These are phyloP conservation scores for Avena sativa DNA, from an alignment of 176 grass and related monocot species.

Conservation along the genomic window DNA sequence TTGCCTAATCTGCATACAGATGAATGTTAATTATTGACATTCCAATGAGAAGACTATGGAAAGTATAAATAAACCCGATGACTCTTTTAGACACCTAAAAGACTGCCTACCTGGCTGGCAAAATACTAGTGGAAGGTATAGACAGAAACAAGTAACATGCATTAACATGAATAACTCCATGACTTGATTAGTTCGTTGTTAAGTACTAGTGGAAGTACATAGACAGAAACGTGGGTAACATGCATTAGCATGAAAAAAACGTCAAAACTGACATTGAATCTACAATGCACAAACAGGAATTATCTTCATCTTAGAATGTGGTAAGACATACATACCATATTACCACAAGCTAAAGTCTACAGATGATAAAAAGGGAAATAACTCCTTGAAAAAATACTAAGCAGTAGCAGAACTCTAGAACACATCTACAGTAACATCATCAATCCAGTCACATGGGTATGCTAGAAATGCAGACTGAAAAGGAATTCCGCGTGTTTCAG, in stretches of 20 bases:
- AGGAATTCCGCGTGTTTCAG: neutral
- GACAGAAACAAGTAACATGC: neutral
- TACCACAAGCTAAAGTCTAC: neutral
- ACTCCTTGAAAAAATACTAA: neutral
- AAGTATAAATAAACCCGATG: neutral
- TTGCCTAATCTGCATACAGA: conserved; percentile 72
- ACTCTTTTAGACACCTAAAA: neutral
- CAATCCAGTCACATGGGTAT: neutral
- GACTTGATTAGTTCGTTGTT: neutral
- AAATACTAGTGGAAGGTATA: neutral
- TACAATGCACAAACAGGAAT: neutral
- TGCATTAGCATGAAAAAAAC: neutral
- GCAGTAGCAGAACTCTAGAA: neutral
- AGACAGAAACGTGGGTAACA: neutral
- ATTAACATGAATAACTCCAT: neutral
- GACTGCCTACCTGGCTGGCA: neutral
- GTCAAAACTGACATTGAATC: neutral
- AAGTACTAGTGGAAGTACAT: neutral
- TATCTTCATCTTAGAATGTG: neutral
- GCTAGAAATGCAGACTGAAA: neutral
- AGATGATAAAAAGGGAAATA: neutral
- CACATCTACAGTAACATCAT: neutral
- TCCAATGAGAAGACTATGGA: neutral
- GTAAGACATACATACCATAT: neutral
- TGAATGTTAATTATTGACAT: neutral